These are phyloP conservation scores for Sporobolomyces phaffii DNA, from an alignment of 768 basidiomycete genomes.

Conservation along the genomic window DNA sequence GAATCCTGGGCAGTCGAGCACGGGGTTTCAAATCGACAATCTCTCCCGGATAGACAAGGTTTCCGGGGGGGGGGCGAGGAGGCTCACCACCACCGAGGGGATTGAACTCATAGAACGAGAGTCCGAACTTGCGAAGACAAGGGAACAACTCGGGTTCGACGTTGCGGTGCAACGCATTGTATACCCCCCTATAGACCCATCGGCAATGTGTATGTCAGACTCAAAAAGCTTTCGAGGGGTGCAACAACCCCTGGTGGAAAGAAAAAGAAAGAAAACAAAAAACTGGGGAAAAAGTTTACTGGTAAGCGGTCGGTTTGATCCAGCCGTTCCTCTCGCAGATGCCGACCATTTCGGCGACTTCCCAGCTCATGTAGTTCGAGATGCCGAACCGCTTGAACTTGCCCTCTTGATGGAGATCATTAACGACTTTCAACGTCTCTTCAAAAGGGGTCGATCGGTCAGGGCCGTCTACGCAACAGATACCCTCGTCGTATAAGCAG, in stretches of 20 bases:
- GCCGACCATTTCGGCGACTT: conserved; percentile 52
- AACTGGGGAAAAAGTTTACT: too few relatives aligned
- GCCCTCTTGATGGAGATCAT: conserved; percentile 55
- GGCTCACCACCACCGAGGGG: conserved; percentile 43
- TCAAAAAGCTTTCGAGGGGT: too few relatives aligned
- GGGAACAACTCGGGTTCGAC: conserved; percentile 51
- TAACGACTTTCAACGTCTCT: conserved; percentile 52
- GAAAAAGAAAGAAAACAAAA: too few relatives aligned
- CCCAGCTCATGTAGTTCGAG: conserved; percentile 46
- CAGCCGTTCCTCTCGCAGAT: conserved; percentile 52
- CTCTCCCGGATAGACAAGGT: too few relatives aligned
- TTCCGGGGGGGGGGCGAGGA: too few relatives aligned
- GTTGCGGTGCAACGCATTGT: conserved; percentile 51
- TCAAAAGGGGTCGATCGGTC: conserved; percentile 52
- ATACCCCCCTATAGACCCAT: conserved; percentile 44
- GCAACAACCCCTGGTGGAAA: too few relatives aligned
- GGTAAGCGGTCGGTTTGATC: conserved; percentile 54
- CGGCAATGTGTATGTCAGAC: background rate
- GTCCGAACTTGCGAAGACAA: conserved; percentile 47
- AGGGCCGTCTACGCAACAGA: conserved; percentile 28
- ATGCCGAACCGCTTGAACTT: conserved; percentile 50
- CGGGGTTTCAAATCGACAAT: too few relatives aligned
- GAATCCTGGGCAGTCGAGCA: too few relatives aligned
- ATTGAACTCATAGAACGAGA: conserved; percentile 50
- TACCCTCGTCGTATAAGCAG: too few relatives aligned